These are phyloP conservation scores for Onygenales sp. DNA, from an alignment of 2,329 filamentous ascomycete genomes.

Conservation along the genomic window DNA sequence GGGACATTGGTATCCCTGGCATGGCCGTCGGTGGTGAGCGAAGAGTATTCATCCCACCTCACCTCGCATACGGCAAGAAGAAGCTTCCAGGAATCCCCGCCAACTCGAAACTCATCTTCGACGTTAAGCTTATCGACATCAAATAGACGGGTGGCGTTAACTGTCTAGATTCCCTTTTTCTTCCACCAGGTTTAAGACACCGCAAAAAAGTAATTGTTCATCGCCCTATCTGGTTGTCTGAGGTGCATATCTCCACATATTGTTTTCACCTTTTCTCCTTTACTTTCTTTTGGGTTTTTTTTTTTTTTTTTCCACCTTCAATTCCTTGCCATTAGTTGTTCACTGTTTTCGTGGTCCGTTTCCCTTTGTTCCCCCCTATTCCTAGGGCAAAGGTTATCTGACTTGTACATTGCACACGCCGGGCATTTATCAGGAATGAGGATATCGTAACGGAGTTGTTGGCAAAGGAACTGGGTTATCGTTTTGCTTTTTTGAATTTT, in stretches of 20 bases:
- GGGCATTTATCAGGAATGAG: constrained; percentile 23
- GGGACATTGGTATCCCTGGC: constrained; percentile 89
- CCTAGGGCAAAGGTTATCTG: constrained; percentile 22
- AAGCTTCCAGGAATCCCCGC: constrained; percentile 72
- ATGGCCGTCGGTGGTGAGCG: constrained; percentile 93
- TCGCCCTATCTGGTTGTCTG: not conserved
- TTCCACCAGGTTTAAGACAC: not conserved
- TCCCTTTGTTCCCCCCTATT: constrained; percentile 9
- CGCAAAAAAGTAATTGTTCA: not conserved
- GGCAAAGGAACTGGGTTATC: not conserved
- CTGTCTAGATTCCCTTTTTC: not conserved
- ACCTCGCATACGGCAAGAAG: constrained; percentile 83
- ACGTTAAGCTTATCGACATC: constrained; percentile 76
- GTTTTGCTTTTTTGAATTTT: not conserved
- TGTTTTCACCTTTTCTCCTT: not conserved
- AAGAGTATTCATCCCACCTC: constrained; percentile 77
- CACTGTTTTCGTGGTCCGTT: constrained; percentile 22
- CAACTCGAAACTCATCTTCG: constrained; percentile 88
- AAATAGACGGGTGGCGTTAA: constrained; percentile 47
- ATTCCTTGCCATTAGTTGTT: constrained; percentile 17
- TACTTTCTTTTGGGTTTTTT: constrained; percentile 4
- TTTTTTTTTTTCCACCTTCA: constrained; percentile 10
- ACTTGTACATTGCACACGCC: constrained; percentile 23
- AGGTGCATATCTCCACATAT: too few relatives aligned
- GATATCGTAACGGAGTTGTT: constrained; percentile 20